phyloP scores from a whole-genome alignment of 148 eudicot species.

The Persicaria tinctoria region DNA sequence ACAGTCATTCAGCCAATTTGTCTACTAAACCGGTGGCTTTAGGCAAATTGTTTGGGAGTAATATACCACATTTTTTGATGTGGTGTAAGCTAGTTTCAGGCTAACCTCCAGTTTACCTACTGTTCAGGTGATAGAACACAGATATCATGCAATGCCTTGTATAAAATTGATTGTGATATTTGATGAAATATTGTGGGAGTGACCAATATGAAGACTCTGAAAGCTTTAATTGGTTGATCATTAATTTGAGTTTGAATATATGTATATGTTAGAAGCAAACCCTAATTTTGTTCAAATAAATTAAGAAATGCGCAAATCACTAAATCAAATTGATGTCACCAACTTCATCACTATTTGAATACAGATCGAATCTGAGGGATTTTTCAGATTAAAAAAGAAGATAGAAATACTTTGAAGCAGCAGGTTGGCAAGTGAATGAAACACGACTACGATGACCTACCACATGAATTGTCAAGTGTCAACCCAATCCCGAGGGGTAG shows the following conservation, averaged over 20 bases:
- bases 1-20: not conserved
- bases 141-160: not conserved
- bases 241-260: not conserved
- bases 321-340: no score
- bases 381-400: no score
- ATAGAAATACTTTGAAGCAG: no score
- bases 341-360: no score
- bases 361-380: no score
- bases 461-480: no score
- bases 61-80: not conserved
- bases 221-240: not conserved
- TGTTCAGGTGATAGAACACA: not conserved
- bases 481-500: no score
- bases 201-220: not conserved
- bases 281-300: no score
- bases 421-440: no score
- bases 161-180: not conserved
- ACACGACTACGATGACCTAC: no score
- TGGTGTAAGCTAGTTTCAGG: constrained; percentile 9
- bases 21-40: not conserved
- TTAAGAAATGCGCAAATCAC: no score
- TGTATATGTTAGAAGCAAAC: no score
- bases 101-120: not conserved
- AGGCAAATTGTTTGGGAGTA: not conserved
- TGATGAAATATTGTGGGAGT: not conserved